Conservation (phyloP, 257 asterid genomes). For the Mitragyna speciosa region DNA sequence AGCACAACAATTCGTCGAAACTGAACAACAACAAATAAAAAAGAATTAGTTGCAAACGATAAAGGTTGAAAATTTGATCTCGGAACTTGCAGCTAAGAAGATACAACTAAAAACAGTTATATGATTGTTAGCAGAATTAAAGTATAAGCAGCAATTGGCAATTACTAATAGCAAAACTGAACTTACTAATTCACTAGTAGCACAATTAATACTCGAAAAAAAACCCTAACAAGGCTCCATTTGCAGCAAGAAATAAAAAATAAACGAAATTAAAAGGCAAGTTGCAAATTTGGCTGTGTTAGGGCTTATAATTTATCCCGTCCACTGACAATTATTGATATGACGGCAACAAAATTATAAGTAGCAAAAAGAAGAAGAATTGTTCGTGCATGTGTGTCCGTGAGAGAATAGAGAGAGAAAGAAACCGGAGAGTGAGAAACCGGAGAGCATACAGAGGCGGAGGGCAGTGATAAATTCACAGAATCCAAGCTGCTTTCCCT, state of each 20-base stretch:
- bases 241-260: background rate
- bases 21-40: slow-evolving; percentile 6
- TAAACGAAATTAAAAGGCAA: background rate
- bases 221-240: background rate
- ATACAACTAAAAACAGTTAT: background rate
- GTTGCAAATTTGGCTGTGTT: background rate
- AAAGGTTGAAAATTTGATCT: background rate
- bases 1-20: background rate
- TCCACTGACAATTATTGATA: no score
- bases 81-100: background rate
- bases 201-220: background rate
- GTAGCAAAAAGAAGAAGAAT: no score
- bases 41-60: background rate
- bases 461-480: no score
- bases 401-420: no score
- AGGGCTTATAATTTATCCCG: background rate
- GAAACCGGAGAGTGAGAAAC: no score
- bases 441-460: no score
- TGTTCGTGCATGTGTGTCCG: no score
- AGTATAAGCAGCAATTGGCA: background rate
- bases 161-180: background rate
- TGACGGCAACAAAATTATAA: no score
- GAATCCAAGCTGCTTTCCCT: no score
- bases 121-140: background rate
- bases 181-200: no score